Evolutionary conservation across 2,329 filamentous ascomycete species (phyloP).

Genomic region (Colletotrichum somersetense): DNA sequence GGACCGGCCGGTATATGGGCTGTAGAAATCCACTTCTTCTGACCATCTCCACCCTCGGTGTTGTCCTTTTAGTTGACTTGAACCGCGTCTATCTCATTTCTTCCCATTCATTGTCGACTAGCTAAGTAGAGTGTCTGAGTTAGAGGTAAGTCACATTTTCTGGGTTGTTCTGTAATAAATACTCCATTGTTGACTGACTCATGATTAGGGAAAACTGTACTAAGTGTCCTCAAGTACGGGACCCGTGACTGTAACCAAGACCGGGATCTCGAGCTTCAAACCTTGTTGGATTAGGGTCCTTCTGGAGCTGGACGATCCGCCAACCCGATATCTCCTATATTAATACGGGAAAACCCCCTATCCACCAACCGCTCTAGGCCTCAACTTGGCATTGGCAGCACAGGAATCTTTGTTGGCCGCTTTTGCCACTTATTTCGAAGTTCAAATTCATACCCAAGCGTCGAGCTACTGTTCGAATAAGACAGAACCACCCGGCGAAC

Average conservation of each 20-base stretch:
- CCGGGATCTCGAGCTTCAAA: conserved; percentile 16
- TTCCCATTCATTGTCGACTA: neutral
- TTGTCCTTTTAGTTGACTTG: neutral
- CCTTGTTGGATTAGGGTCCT: conserved; percentile 13
- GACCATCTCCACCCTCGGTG: neutral
- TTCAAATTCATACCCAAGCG: neutral
- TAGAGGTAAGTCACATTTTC: neutral
- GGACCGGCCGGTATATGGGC: conserved; percentile 26
- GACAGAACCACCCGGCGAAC: neutral
- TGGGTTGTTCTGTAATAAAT: neutral
- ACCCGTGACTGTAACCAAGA: neutral
- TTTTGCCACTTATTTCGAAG: neutral
- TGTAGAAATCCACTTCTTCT: conserved; percentile 3
- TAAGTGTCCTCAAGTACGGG: neutral
- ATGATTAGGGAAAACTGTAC: conserved; percentile 4
- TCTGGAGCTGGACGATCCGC: neutral
- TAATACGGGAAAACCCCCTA: conserved; percentile 2
- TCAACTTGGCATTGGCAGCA: neutral
- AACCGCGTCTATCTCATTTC: neutral
- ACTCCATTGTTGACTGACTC: conserved; percentile 1
- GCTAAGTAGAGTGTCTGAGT: neutral
- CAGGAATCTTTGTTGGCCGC: neutral
- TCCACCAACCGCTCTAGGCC: neutral
- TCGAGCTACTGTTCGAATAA: neutral
- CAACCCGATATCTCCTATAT: conserved; percentile 9